Evolutionary conservation across 257 asterid species (phyloP), one percentile per base, ranked within the genome.

Genomic region (Capsicum rhomboideum): DNA sequence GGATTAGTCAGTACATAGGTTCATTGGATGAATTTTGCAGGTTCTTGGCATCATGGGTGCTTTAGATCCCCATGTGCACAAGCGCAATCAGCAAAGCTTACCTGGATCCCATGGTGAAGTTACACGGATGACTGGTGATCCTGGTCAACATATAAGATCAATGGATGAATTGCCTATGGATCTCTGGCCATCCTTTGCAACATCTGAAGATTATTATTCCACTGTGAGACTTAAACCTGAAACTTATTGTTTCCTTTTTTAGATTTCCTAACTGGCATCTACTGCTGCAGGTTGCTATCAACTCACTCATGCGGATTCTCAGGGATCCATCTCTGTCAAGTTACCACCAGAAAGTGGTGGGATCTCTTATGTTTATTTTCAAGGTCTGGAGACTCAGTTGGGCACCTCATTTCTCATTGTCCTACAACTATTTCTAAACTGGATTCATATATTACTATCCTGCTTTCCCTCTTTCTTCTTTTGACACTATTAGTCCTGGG

Each of bases 31-130:
- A 75, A 75, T 75, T 75, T 75, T 75, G 59, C 89, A 97, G 99
- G 99, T 97, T 86, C 95, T 97, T 50, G 99, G 99, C 75, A 97
- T 97, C 88, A 95, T 97, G 99, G 99, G 99, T 74, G 99, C 99
- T 64, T 89, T 97, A 82, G 99, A 97, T 87, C 99, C 99, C 78
- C 99, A 97, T 82, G 94, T 87, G 71, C 97, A 97, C 89, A 95
- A 95, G 84, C 91, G 98, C 69, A 97, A 95, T 88, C 98, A 95
- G 85, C 92, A 87, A 83, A 92, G 90, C 88, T 88, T 93, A 86
- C 91, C 98, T 69, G 98, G 99, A 83, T 90, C 98, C 63, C 98
- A 93, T 90, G 99, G 97, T 34, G 99, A 97, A 88, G 98, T 92
- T 89, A 88, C 93, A 53, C 94, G 94, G 78, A 88, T 94, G 83